These are phyloP conservation scores for Prunus armeniaca DNA, from an alignment of 306 rosid genomes.

Conservation along the genomic window DNA sequence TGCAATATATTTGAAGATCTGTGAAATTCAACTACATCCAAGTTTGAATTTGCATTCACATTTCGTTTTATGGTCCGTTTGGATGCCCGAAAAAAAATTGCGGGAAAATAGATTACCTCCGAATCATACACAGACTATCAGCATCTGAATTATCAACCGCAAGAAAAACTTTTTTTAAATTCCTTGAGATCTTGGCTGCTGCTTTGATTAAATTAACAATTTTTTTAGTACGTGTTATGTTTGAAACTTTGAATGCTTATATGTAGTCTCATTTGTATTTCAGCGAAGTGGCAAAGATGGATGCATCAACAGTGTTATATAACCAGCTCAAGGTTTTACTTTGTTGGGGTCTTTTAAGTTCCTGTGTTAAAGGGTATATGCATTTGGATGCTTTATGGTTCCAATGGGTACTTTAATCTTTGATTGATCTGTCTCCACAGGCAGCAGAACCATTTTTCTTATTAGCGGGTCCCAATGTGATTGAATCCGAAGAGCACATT, in stretches of 20 bases:
- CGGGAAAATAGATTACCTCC: background rate
- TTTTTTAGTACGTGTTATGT: background rate
- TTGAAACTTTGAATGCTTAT: background rate
- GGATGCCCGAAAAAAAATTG: background rate
- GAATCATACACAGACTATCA: background rate
- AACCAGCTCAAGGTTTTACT: conserved; percentile 45
- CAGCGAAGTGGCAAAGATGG: conserved; percentile 34
- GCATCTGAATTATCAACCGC: background rate
- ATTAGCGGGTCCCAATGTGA: conserved; percentile 94
- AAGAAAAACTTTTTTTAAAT: no score
- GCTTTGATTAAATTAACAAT: background rate
- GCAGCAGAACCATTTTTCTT: conserved; percentile 82
- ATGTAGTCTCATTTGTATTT: background rate
- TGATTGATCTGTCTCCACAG: conserved; percentile 38
- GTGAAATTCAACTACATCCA: background rate
- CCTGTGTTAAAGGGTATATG: background rate
- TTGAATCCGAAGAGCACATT: conserved; percentile 88
- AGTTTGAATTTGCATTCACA: background rate
- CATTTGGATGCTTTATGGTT: conserved; percentile 10
- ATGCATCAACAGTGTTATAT: conserved; percentile 30
- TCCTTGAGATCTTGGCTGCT: no score
- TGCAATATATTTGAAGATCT: background rate
- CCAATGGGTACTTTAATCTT: background rate
- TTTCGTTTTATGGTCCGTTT: background rate
- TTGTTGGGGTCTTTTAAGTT: background rate